Conservation (phyloP, 805 yeast genomes). For the Debaryomyces tyrocola region DNA sequence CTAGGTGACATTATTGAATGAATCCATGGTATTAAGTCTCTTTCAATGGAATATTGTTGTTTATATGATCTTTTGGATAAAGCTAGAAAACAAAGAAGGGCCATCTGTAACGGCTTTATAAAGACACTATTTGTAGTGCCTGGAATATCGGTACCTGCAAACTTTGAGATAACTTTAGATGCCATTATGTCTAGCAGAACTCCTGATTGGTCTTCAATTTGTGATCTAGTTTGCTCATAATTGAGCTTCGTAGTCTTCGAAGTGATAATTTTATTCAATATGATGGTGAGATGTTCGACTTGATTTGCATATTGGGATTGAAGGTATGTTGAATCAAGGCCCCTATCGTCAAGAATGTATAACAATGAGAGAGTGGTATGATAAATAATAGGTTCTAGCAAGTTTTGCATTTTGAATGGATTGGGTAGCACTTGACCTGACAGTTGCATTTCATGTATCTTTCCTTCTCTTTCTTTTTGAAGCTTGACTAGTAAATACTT, state of each 20-base stretch:
- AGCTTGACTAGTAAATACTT: constrained; percentile 9
- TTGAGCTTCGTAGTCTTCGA: neutral
- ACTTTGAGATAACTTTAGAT: neutral
- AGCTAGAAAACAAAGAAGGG: constrained; percentile 3
- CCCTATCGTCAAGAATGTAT: neutral
- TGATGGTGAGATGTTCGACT: constrained; percentile 1
- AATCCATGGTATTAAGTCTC: constrained; percentile 28
- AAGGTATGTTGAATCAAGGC: neutral
- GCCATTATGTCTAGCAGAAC: neutral
- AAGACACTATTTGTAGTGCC: neutral
- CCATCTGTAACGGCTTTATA: constrained; percentile 2
- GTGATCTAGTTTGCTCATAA: neutral
- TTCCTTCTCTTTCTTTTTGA: constrained; percentile 8
- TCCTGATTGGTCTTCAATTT: neutral
- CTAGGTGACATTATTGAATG: constrained; percentile 28
- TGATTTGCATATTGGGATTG: constrained; percentile 2
- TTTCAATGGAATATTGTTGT: constrained; percentile 4
- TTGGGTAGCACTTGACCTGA: constrained; percentile 1
- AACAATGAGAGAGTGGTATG: constrained; percentile 11
- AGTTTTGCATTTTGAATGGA: constrained; percentile 2
- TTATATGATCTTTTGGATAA: constrained; percentile 1
- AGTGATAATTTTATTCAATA: neutral
- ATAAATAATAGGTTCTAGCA: constrained; percentile 15
- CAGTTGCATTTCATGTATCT: neutral
- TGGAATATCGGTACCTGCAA: neutral